These are phyloP conservation scores for Neurospora terricola DNA, from an alignment of 495 filamentous ascomycete genomes.

Conservation along the genomic window DNA sequence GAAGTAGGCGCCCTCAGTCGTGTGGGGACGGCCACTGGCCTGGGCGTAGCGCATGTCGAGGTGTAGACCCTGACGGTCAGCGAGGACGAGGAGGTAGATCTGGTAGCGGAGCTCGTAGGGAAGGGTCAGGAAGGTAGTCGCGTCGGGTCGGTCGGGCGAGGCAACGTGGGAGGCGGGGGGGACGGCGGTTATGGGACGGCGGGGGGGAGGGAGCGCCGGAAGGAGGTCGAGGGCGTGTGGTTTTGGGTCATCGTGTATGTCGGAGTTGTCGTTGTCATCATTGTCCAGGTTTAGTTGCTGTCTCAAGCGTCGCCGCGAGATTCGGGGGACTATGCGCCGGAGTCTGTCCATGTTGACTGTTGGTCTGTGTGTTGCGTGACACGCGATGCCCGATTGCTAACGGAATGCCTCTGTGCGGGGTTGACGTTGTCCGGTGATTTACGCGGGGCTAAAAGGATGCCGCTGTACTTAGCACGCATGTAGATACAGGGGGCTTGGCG, in stretches of 20 bases:
- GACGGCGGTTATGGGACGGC: constrained; percentile 5
- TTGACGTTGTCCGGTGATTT: neutral
- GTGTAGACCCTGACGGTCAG: constrained; percentile 9
- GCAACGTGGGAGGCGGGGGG: neutral
- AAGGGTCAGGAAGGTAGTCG: constrained; percentile 32
- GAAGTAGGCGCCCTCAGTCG: constrained; percentile 3
- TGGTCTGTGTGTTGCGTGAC: neutral
- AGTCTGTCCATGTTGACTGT: neutral
- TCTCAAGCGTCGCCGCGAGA: neutral
- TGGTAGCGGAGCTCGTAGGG: constrained; percentile 25
- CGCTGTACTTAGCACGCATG: neutral
- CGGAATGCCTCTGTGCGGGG: neutral
- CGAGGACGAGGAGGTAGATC: constrained; percentile 17
- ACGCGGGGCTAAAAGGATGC: neutral
- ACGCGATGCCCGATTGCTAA: neutral
- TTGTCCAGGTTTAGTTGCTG: neutral
- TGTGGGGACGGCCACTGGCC: constrained; percentile 6
- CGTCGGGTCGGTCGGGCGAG: neutral
- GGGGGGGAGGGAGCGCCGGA: constrained; percentile 2
- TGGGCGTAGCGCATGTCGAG: constrained; percentile 13
- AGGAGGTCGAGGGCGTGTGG: constrained; percentile 9
- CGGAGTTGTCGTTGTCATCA: neutral
- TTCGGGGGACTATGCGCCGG: neutral
- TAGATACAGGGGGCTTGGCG: neutral
- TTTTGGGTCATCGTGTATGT: neutral